phyloP scores from a whole-genome alignment of 2,329 filamentous ascomycete species.

The Fusarium secorum region DNA sequence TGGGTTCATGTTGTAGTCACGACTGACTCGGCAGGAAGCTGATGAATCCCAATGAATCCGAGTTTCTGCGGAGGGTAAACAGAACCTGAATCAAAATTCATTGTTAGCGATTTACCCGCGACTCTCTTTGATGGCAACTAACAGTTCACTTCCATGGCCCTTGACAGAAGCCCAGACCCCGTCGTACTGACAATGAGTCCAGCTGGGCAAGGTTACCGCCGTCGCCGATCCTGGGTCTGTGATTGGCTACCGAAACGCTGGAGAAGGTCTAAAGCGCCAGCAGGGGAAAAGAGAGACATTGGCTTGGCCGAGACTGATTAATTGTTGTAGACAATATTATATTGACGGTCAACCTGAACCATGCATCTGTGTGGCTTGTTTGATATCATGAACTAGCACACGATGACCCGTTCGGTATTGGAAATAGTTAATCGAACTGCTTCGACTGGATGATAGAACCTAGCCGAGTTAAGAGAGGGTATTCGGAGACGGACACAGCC shows the following conservation, averaged over 20 bases:
- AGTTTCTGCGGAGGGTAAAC: not conserved
- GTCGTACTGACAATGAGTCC: constrained; percentile 14
- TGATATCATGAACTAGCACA: not conserved
- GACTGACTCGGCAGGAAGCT: not conserved
- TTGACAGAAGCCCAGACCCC: constrained; percentile 12
- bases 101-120: not conserved
- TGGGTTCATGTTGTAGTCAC: not conserved
- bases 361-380: constrained; percentile 20
- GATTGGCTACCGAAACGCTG: constrained; percentile 47
- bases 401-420: not conserved
- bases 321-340: not conserved
- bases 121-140: not conserved
- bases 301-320: constrained; percentile 17
- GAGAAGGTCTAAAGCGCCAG: constrained; percentile 34
- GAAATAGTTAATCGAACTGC: not conserved
- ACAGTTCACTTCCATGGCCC: not conserved
- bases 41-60: not conserved
- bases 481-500: not conserved
- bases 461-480: not conserved
- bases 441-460: not conserved
- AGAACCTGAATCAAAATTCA: not conserved
- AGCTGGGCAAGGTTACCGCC: constrained; percentile 45
- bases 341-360: constrained; percentile 15
- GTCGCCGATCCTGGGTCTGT: constrained; percentile 29
- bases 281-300: constrained; percentile 35